These are phyloP conservation scores for Fusarium sp. DNA, from an alignment of 2,329 filamentous ascomycete genomes.

Conservation along the genomic window DNA sequence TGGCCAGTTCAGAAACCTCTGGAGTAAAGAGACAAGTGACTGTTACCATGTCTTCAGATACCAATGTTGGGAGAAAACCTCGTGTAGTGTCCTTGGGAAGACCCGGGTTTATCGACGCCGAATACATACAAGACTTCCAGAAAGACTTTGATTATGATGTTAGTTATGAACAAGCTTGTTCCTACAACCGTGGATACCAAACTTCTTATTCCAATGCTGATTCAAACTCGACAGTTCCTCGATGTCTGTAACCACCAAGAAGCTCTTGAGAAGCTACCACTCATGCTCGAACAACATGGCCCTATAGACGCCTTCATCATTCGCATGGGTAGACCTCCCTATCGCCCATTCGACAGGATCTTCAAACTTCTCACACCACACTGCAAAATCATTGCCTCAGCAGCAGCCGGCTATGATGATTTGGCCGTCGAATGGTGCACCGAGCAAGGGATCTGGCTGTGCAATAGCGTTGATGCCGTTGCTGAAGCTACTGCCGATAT, in stretches of 20 bases:
- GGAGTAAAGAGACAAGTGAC: accelerated
- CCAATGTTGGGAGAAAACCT: slow-evolving; percentile 46
- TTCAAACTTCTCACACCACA: slow-evolving; percentile 53
- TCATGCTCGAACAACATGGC: slow-evolving; percentile 49
- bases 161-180: neutral
- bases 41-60: neutral
- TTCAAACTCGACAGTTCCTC: slow-evolving; percentile 37
- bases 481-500: slow-evolving; percentile 64
- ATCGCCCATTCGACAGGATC: slow-evolving; percentile 62
- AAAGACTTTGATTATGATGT: slow-evolving; percentile 54
- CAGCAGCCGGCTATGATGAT: slow-evolving; percentile 60
- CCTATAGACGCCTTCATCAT: slow-evolving; percentile 61
- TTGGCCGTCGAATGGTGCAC: slow-evolving; percentile 59
- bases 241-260: slow-evolving; percentile 52
- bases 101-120: slow-evolving; percentile 52
- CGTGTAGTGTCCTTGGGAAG: slow-evolving; percentile 56
- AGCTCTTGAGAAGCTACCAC: slow-evolving; percentile 51
- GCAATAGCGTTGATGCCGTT: slow-evolving; percentile 64
- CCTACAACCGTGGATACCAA: neutral
- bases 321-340: slow-evolving; percentile 61
- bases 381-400: slow-evolving; percentile 59
- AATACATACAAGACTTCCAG: slow-evolving; percentile 55
- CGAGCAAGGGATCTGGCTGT: slow-evolving; percentile 60
- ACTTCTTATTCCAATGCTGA: neutral
- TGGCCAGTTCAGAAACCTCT: too few relatives aligned